These are phyloP conservation scores for Piromyces sp. DNA, from an alignment of 192 early-diverging fungal genomes.

Conservation along the genomic window DNA sequence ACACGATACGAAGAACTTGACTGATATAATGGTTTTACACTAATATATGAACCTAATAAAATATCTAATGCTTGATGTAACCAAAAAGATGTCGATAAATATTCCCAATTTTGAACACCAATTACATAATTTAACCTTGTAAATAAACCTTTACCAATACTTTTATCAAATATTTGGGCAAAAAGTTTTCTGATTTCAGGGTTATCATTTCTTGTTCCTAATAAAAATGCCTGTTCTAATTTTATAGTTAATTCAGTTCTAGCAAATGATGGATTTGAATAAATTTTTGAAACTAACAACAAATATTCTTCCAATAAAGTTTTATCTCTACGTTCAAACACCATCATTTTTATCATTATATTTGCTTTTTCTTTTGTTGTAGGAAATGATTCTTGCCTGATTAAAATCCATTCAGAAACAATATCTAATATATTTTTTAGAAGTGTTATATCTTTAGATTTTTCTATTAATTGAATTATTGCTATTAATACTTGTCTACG, in stretches of 20 bases:
- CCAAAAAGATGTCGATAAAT: constrained; percentile 70
- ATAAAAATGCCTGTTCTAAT: constrained; percentile 84
- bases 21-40: background rate
- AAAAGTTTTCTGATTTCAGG: constrained; percentile 65
- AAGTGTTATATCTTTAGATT: constrained; percentile 55
- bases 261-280: constrained; percentile 61
- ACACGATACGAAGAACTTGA: background rate
- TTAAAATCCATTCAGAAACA: constrained; percentile 72
- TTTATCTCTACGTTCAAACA: constrained; percentile 39
- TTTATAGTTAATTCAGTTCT: constrained; percentile 82
- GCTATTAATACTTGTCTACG: constrained; percentile 67
- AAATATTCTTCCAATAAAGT: constrained; percentile 68
- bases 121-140: constrained; percentile 75
- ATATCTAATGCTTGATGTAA: constrained; percentile 80
- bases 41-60: constrained; percentile 35
- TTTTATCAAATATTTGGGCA: constrained; percentile 60
- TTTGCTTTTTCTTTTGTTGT: constrained; percentile 92
- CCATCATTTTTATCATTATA: constrained; percentile 82
- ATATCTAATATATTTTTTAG: constrained; percentile 61
- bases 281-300: constrained; percentile 77
- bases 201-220: constrained; percentile 67
- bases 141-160: constrained; percentile 32
- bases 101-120: constrained; percentile 90
- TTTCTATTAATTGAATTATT: constrained; percentile 69
- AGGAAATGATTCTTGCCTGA: constrained; percentile 69